These are phyloP conservation scores for Sistotremastrum niveocremeum DNA, from an alignment of 768 basidiomycete genomes.

Conservation along the genomic window DNA sequence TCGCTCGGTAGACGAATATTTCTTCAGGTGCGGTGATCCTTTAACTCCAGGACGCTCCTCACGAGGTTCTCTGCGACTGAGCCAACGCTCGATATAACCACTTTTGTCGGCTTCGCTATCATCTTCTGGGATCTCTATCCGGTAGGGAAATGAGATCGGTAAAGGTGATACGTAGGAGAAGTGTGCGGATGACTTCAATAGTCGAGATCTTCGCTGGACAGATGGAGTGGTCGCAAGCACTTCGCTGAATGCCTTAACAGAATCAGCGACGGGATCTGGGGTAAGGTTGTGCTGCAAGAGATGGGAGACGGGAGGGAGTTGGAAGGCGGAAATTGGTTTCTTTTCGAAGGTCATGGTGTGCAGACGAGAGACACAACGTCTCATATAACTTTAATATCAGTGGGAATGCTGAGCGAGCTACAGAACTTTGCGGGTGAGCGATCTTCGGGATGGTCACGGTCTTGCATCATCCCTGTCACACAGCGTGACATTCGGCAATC, in stretches of 20 bases:
- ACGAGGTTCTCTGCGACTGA: conserved; percentile 49
- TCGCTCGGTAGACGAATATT: conserved; percentile 35
- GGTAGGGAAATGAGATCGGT: conserved; percentile 72
- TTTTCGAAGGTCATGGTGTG: no score
- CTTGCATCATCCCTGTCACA: no score
- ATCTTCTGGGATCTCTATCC: conserved; percentile 42
- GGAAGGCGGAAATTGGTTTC: conserved; percentile 37
- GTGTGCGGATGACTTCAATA: conserved; percentile 45
- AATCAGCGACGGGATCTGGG: conserved; percentile 45
- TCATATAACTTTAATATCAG: no score
- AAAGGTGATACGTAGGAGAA: conserved; percentile 77
- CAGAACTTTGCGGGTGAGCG: no score
- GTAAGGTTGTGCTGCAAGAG: conserved; percentile 34
- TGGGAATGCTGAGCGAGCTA: no score
- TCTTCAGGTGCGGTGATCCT: conserved; percentile 24
- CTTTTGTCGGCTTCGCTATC: conserved; percentile 42
- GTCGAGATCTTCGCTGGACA: conserved; percentile 54
- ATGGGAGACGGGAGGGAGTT: conserved; percentile 30
- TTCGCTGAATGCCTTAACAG: conserved; percentile 35
- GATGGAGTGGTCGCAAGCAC: conserved; percentile 43
- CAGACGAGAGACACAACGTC: no score
- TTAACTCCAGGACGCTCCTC: conserved; percentile 20
- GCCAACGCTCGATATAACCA: conserved; percentile 65
- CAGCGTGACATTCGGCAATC: no score
- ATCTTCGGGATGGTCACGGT: no score